Evolutionary conservation across 495 filamentous ascomycete genomes (phyloP).

Genomic region (Neurospora sp.): DNA sequence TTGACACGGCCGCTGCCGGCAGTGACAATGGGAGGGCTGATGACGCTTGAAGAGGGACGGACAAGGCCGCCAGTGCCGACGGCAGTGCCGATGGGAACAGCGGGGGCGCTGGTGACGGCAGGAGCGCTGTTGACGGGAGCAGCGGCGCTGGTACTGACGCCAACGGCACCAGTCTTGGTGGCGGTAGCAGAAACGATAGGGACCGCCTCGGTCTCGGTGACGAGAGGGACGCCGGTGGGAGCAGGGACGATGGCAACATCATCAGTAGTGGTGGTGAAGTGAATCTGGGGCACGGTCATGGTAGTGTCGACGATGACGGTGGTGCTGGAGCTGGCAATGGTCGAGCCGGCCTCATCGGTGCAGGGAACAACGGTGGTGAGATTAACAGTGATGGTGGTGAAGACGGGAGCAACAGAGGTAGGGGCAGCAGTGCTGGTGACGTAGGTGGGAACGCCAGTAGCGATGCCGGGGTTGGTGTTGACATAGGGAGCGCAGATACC

Average conservation of each 20-base stretch:
- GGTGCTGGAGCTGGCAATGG: slow-evolving; percentile 43
- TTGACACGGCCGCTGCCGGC: slow-evolving; percentile 26
- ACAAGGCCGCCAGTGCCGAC: slow-evolving; percentile 21
- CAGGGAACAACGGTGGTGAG: slow-evolving; percentile 43
- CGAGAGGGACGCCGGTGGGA: slow-evolving; percentile 10
- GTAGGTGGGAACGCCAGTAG: slow-evolving; percentile 56
- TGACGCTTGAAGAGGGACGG: slow-evolving; percentile 9
- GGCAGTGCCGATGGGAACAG: slow-evolving; percentile 18
- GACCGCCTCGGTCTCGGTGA: slow-evolving; percentile 4
- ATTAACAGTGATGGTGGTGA: slow-evolving; percentile 51
- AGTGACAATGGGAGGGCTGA: slow-evolving; percentile 20
- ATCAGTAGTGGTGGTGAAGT: slow-evolving; percentile 46
- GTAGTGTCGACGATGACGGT: slow-evolving; percentile 46
- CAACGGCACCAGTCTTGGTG: slow-evolving; percentile 35
- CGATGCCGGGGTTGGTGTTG: slow-evolving; percentile 70
- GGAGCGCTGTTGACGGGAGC: slow-evolving; percentile 32
- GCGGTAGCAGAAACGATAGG: slow-evolving; percentile 13
- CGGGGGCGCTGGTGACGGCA: slow-evolving; percentile 15
- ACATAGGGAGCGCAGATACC: slow-evolving; percentile 80
- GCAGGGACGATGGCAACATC: slow-evolving; percentile 40
- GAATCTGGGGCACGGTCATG: slow-evolving; percentile 64
- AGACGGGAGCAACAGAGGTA: slow-evolving; percentile 33
- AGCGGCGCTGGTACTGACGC: slow-evolving; percentile 36
- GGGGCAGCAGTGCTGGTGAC: slow-evolving; percentile 41
- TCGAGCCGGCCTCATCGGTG: slow-evolving; percentile 36